phyloP scores from a whole-genome alignment of 2,329 filamentous ascomycete species.

The Fusarium sarcochroum region DNA sequence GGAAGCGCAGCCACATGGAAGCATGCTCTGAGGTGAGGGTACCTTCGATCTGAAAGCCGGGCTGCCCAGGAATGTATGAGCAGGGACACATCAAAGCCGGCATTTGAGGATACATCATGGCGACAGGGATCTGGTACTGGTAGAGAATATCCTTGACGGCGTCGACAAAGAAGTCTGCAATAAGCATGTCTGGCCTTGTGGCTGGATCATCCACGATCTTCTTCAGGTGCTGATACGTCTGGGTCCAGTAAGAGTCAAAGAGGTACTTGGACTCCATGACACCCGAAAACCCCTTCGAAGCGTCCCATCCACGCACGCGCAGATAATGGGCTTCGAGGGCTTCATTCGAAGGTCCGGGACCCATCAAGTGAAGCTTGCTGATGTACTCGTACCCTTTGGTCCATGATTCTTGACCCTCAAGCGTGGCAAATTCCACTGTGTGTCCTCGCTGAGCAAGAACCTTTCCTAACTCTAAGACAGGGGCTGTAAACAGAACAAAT shows the following conservation, averaged over 20 bases:
- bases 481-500: background rate
- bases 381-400: slow-evolving; percentile 49
- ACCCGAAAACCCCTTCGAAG: slow-evolving; percentile 46
- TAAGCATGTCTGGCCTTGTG: slow-evolving; percentile 53
- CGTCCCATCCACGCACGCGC: slow-evolving; percentile 51
- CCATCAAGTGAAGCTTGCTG: slow-evolving; percentile 49
- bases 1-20: slow-evolving; percentile 54
- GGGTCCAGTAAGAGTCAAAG: slow-evolving; percentile 54
- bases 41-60: slow-evolving; percentile 57
- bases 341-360: slow-evolving; percentile 44
- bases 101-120: slow-evolving; percentile 58
- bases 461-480: background rate
- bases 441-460: slow-evolving; percentile 44
- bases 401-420: slow-evolving; percentile 54
- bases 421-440: slow-evolving; percentile 54
- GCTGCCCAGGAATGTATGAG: slow-evolving; percentile 57
- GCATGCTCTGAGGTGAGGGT: slow-evolving; percentile 55
- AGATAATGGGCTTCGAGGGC: slow-evolving; percentile 51
- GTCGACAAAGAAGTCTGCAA: slow-evolving; percentile 60
- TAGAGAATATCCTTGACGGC: slow-evolving; percentile 55
- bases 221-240: slow-evolving; percentile 39
- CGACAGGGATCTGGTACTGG: slow-evolving; percentile 54
- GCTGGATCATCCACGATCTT: slow-evolving; percentile 28
- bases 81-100: slow-evolving; percentile 54
- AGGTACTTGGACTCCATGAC: slow-evolving; percentile 52